Percentiles rank a stretch among this genome's conserved stretches.
Conservation (phyloP, 129 eudicot species). For the Centaurea solstitialis region DNA sequence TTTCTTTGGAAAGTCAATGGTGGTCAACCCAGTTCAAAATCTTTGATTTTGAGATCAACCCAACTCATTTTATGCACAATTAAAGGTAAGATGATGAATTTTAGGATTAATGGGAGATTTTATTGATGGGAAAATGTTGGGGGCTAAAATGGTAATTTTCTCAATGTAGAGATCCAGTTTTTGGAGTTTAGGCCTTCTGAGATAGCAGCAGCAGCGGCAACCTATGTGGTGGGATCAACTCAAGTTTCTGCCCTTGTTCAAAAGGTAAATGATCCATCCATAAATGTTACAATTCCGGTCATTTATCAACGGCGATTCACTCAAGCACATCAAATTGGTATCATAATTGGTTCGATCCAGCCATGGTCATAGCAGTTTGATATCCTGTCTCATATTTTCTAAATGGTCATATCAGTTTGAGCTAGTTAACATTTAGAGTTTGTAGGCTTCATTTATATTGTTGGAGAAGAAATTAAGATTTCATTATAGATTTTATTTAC, state of each 20-base stretch:
- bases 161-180: constrained; percentile 60
- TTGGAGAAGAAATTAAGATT: too few species aligned
- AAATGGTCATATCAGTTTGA: too few species aligned
- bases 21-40: constrained; percentile 44
- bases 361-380: too few species aligned
- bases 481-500: not conserved
- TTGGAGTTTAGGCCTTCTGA: constrained; percentile 78
- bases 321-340: too few species aligned
- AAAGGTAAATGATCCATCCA: constrained; percentile 40
- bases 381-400: too few species aligned
- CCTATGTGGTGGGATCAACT: constrained; percentile 48
- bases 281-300: not conserved
- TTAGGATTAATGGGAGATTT: not conserved
- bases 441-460: not conserved
- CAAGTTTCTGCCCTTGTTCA: constrained; percentile 36
- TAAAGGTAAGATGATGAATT: constrained; percentile 40
- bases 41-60: constrained; percentile 45
- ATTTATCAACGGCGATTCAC: too few species aligned
- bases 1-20: constrained; percentile 50
- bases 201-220: constrained; percentile 81
- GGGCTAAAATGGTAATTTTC: constrained; percentile 16
- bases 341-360: too few species aligned
- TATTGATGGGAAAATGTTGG: not conserved
- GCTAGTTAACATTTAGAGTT: not conserved
- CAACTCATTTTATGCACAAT: constrained; percentile 56